phyloP scores from a whole-genome alignment of 2,329 filamentous ascomycete genomes.

The Parasarocladium wereldwijsianum region DNA sequence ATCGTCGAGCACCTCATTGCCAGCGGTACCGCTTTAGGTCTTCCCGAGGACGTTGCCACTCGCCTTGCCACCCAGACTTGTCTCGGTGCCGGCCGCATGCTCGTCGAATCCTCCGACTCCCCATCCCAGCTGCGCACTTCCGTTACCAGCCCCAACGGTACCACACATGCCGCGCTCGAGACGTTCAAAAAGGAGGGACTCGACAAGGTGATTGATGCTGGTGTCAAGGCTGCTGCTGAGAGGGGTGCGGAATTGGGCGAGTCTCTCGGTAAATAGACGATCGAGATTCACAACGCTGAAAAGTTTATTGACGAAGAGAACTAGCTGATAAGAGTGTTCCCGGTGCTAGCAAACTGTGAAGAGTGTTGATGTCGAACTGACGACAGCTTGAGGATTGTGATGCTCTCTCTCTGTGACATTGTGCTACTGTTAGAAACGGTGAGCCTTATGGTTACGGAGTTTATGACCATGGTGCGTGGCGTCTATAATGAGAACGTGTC shows the following conservation, averaged over 20 bases:
- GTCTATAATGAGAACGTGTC: too few relatives aligned
- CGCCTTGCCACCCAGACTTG: conserved; percentile 35
- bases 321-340: too few relatives aligned
- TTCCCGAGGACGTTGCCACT: conserved; percentile 31
- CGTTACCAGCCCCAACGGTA: conserved; percentile 37
- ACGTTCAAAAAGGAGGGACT: conserved; percentile 29
- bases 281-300: background rate
- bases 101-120: conserved; percentile 28
- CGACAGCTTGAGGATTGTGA: too few relatives aligned
- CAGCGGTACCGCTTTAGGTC: conserved; percentile 26
- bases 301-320: too few relatives aligned
- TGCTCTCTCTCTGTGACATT: too few relatives aligned
- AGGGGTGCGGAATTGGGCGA: conserved; percentile 29
- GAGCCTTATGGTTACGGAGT: too few relatives aligned
- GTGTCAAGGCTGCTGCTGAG: conserved; percentile 28
- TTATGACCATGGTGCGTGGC: too few relatives aligned
- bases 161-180: conserved; percentile 31
- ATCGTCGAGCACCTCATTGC: conserved; percentile 35
- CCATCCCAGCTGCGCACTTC: conserved; percentile 32
- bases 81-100: conserved; percentile 35
- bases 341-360: too few relatives aligned
- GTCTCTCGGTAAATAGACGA: conserved; percentile 7
- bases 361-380: too few relatives aligned
- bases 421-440: too few relatives aligned
- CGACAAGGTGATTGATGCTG: conserved; percentile 26